These are phyloP conservation scores for Colletotrichum tropicale DNA, from an alignment of 2,329 filamentous ascomycete genomes.

Conservation along the genomic window DNA sequence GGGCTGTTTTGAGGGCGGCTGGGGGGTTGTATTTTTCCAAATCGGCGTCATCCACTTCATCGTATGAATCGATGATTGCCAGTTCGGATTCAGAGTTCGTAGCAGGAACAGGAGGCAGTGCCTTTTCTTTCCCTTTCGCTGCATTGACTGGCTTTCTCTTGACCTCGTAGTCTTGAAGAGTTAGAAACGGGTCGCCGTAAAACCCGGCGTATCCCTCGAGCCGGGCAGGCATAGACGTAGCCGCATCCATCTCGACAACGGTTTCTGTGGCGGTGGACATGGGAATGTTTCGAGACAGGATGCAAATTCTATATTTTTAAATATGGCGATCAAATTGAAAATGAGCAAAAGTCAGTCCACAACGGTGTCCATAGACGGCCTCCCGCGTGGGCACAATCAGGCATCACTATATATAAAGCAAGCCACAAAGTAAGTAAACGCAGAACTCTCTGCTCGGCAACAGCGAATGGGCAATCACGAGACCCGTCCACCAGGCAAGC, in stretches of 20 bases:
- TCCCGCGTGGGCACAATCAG: background rate
- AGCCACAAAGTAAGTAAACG: background rate
- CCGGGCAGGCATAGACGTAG: background rate
- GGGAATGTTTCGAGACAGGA: background rate
- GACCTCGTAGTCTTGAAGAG: conserved; percentile 21
- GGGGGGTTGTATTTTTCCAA: conserved; percentile 56
- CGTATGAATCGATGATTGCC: conserved; percentile 26
- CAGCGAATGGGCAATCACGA: background rate
- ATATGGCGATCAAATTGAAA: background rate
- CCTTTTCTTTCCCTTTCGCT: background rate
- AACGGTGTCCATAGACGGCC: background rate
- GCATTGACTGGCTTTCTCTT: background rate
- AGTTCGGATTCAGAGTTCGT: conserved; percentile 21
- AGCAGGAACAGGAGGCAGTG: background rate
- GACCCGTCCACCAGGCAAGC: background rate
- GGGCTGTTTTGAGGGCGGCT: conserved; percentile 38
- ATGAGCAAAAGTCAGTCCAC: background rate
- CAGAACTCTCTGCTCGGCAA: background rate
- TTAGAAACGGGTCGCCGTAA: conserved; percentile 31
- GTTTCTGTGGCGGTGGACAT: background rate
- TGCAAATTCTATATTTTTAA: background rate
- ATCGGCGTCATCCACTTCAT: conserved; percentile 35
- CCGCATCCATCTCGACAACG: background rate
- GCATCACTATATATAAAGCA: background rate
- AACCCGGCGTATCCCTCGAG: conserved; percentile 32